Percentiles rank a stretch among this genome's conserved stretches.
These are phyloP conservation scores for Cordyceps cicadae DNA, from an alignment of 2,329 filamentous ascomycete genomes.

Conservation along the genomic window DNA sequence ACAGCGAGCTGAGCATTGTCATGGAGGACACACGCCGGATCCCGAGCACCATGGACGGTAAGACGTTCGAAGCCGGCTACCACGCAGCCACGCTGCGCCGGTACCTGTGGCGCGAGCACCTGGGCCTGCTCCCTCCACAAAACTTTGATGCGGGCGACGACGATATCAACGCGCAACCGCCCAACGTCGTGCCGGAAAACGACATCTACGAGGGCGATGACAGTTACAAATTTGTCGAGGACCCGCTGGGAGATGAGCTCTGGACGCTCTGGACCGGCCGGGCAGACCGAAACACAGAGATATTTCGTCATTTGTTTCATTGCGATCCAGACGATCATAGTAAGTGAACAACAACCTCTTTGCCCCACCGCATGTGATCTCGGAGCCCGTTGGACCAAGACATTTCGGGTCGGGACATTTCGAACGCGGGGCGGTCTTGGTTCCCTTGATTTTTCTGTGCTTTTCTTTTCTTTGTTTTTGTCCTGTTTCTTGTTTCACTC, in stretches of 20 bases:
- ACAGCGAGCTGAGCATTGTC: slow-evolving; percentile 83
- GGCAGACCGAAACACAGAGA: slow-evolving; percentile 62
- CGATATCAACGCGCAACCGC: slow-evolving; percentile 68
- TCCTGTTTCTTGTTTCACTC: neutral
- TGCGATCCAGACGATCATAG: slow-evolving; percentile 82
- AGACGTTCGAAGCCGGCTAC: slow-evolving; percentile 67
- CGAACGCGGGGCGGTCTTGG: neutral
- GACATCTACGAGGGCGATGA: slow-evolving; percentile 53
- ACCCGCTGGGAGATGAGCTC: slow-evolving; percentile 60
- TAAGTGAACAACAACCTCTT: slow-evolving; percentile 27
- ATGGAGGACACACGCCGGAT: slow-evolving; percentile 74
- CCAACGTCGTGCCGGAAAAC: slow-evolving; percentile 57
- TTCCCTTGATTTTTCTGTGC: no score
- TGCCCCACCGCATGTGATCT: neutral
- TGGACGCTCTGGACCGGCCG: slow-evolving; percentile 61
- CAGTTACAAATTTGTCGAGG: slow-evolving; percentile 56
- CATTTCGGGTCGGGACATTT: slow-evolving; percentile 9
- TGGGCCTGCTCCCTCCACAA: slow-evolving; percentile 72
- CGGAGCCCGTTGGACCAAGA: neutral
- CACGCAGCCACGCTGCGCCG: slow-evolving; percentile 75
- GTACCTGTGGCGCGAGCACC: slow-evolving; percentile 83
- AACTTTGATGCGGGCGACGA: slow-evolving; percentile 58
- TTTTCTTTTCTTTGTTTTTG: no score
- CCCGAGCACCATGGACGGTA: slow-evolving; percentile 67
- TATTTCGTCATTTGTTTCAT: slow-evolving; percentile 76